phyloP scores from a whole-genome alignment of 148 eudicot genomes.

The Dianthus caryophyllus region DNA sequence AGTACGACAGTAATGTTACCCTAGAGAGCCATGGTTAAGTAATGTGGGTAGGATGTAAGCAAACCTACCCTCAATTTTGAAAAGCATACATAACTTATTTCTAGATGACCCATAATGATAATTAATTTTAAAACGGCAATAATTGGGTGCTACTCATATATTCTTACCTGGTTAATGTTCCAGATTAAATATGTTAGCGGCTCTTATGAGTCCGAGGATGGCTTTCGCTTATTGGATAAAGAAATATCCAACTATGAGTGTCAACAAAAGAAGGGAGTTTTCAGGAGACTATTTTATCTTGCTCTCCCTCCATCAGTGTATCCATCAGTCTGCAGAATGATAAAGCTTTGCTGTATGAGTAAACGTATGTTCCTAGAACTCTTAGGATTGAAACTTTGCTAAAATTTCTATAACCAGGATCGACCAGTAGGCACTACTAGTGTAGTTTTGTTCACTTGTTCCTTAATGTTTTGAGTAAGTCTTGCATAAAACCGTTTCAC shows the following conservation, averaged over 20 bases:
- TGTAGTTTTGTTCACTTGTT: neutral
- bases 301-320: slow-evolving; percentile 99
- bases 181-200: slow-evolving; percentile 90
- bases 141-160: neutral
- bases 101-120: no score
- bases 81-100: no score
- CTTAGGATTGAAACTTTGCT: neutral
- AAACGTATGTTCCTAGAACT: slow-evolving; percentile 48
- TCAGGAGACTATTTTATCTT: slow-evolving; percentile 86
- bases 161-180: slow-evolving; percentile 19
- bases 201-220: slow-evolving; percentile 70
- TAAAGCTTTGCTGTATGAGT: slow-evolving; percentile 55
- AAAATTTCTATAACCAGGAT: neutral
- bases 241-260: slow-evolving; percentile 60
- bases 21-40: no score
- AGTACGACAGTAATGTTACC: no score
- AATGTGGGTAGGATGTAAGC: no score
- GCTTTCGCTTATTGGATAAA: slow-evolving; percentile 61
- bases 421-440: neutral
- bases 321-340: slow-evolving; percentile 95
- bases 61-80: no score
- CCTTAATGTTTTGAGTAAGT: no score
- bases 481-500: no score
- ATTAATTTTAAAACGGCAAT: no score
- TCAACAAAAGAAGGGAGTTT: slow-evolving; percentile 46